These are phyloP conservation scores for Zangia roseola DNA, from an alignment of 768 basidiomycete genomes.

Conservation along the genomic window DNA sequence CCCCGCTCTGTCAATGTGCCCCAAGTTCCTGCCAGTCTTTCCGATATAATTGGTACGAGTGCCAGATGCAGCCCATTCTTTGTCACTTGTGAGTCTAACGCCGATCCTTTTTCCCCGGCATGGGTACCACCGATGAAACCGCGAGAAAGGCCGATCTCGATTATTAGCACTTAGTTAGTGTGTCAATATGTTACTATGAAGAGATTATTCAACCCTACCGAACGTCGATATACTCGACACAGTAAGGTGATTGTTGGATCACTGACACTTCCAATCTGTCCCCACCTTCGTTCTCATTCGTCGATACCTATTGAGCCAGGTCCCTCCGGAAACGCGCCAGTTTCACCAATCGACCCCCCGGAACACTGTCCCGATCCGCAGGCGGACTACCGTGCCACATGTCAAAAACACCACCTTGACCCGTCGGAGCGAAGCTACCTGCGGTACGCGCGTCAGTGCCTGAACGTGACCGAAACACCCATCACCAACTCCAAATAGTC, in stretches of 20 bases:
- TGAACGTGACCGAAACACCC: constrained; percentile 8
- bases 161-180: no score
- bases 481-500: constrained; percentile 7
- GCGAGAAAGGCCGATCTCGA: no score
- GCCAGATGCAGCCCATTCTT: no score
- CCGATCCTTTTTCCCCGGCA: no score
- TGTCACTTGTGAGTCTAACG: no score
- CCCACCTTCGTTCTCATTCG: not conserved
- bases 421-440: constrained; percentile 4
- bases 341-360: not conserved
- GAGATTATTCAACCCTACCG: no score
- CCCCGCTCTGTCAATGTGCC: no score
- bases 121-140: no score
- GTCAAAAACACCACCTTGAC: constrained; percentile 11
- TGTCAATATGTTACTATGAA: no score
- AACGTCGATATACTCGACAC: constrained; percentile 8
- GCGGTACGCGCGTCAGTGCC: constrained; percentile 2
- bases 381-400: constrained; percentile 6
- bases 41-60: no score
- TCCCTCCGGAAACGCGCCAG: not conserved
- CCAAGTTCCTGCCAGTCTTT: no score
- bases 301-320: not conserved
- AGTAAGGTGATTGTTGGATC: constrained; percentile 8
- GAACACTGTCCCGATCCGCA: not conserved
- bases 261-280: constrained; percentile 5